Base-by-base conservation (phyloP, 352 stramenopile genomes). In the Pythium phragmiticola region DNA sequence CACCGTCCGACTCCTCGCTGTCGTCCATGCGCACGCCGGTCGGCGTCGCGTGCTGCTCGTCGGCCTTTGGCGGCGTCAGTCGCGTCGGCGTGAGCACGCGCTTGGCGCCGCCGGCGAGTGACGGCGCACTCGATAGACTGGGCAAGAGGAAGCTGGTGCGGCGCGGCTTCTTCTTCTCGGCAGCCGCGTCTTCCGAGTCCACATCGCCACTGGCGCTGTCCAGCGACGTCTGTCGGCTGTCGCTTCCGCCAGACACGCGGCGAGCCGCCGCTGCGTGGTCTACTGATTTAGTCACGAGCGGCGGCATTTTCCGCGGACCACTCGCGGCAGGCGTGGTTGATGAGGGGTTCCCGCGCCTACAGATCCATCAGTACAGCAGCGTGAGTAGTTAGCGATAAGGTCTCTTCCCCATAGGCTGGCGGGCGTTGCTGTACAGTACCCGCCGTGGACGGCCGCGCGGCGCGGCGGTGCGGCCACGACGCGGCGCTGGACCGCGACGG, bases 71-170 rank as follows among this genome's bases (percentile, higher is more conserved):
- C 26, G 63, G 57, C 34, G 51, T 62, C 7, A 68, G 36, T 12
- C 70, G 64, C 12, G 66, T 80, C 3, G 83, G 83, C 26, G 80
- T 89, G 59, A 83, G 46, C 30, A 92, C 70, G 48, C 83, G 73
- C 56, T 89, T 71, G 8, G 83, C 80, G 2, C 81, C 83, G 11
- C 83, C 81, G 26, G 72, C 65, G 4, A 92, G 60, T 28, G 79
- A 76, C 34, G 83, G 69, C 3, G 74, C 51, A 41, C 71, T 64
- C 33, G 66, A 76, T 6, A 70, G 69, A 23, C 65, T 84, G 1
- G 83, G 81, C 0, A 84, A 84, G n/a, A 82, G 61, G 46, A 74
- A 80, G 47, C 71, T 79, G 41, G 78, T 84, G 33, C 76, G 73
- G 0, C 78, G 75, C 59, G 74, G 69, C 42, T 81, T 73, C 46